A percentile compares a stretch with the other conserved stretches of the same genome.
phyloP scores from a whole-genome alignment of 441 rosid genomes.

The Eruca vesicaria region DNA sequence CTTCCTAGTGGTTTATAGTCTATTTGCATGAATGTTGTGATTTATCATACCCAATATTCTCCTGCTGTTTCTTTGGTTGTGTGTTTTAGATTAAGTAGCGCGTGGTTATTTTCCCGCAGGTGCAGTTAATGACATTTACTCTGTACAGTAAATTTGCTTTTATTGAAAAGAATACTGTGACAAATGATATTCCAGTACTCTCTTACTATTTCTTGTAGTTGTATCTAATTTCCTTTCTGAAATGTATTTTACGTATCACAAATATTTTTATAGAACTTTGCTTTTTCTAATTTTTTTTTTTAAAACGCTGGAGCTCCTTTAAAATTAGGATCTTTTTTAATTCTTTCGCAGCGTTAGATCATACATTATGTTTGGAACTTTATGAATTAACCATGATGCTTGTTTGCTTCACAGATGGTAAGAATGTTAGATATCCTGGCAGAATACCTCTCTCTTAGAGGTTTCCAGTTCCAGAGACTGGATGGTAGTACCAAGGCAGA shows the following conservation, averaged over 20 bases:
- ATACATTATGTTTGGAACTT: not conserved
- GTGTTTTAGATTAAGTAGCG: slow-evolving; percentile 4
- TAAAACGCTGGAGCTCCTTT: not conserved
- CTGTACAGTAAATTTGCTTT: not conserved
- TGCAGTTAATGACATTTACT: not conserved
- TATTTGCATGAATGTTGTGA: slow-evolving; percentile 7
- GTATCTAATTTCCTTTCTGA: not conserved
- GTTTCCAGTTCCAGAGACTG: slow-evolving; percentile 97
- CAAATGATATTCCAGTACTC: not conserved
- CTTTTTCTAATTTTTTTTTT: not conserved
- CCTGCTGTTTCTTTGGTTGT: slow-evolving; percentile 15
- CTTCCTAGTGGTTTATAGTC: not conserved
- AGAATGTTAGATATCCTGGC: slow-evolving; percentile 98
- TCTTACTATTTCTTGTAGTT: not conserved
- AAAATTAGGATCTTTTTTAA: not conserved
- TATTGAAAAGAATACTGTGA: slow-evolving; percentile 1
- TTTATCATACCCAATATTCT: slow-evolving; percentile 1
- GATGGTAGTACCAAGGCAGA: slow-evolving; percentile 99
- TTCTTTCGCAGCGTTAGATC: not conserved
- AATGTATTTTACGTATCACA: not conserved
- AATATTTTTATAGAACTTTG: slow-evolving; percentile 3
- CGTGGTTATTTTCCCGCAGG: slow-evolving; percentile 2
- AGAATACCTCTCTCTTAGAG: slow-evolving; percentile 85
- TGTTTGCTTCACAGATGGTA: slow-evolving; percentile 74
- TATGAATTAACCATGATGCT: slow-evolving; percentile 6